phyloP scores from a whole-genome alignment of 306 rosid genomes.

The Sophora flavescens region DNA sequence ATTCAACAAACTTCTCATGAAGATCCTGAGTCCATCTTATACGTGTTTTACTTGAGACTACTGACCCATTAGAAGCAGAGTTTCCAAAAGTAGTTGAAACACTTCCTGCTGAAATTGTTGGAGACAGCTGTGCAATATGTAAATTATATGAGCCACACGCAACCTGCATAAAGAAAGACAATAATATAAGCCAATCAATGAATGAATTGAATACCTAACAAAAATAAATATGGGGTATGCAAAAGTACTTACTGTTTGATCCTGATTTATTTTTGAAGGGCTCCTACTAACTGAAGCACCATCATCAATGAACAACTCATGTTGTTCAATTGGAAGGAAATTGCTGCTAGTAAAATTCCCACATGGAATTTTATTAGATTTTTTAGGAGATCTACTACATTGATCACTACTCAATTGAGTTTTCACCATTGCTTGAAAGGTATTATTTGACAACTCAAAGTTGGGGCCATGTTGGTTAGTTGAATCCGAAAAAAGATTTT shows the following conservation, averaged over 20 bases:
- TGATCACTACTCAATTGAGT: conserved; percentile 51
- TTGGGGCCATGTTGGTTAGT: conserved; percentile 49
- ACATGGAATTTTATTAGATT: conserved; percentile 38
- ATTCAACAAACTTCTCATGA: conserved; percentile 89
- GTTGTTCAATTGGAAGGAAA: conserved; percentile 52
- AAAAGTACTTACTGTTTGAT: conserved; percentile 54
- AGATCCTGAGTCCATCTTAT: conserved; percentile 95
- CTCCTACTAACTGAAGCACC: conserved; percentile 41
- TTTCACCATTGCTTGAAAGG: conserved; percentile 72
- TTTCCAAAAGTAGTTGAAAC: conserved; percentile 47
- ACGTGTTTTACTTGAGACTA: conserved; percentile 66
- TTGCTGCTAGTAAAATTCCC: conserved; percentile 32
- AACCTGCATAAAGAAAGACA: conserved; percentile 42
- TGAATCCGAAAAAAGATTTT: conserved; percentile 46
- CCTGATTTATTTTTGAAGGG: conserved; percentile 61
- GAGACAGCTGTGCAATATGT: conserved; percentile 44
- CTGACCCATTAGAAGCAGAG: conserved; percentile 54
- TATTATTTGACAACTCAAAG: conserved; percentile 60
- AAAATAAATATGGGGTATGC: background rate
- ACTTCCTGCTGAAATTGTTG: conserved; percentile 52
- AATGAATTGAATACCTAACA: background rate
- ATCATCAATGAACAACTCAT: conserved; percentile 46
- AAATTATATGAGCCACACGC: conserved; percentile 45
- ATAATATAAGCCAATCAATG: conserved; percentile 5
- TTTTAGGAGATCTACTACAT: conserved; percentile 45